Evolutionary conservation across 2,329 filamentous ascomycete genomes (phyloP).

Genomic region (Nemania sp.): DNA sequence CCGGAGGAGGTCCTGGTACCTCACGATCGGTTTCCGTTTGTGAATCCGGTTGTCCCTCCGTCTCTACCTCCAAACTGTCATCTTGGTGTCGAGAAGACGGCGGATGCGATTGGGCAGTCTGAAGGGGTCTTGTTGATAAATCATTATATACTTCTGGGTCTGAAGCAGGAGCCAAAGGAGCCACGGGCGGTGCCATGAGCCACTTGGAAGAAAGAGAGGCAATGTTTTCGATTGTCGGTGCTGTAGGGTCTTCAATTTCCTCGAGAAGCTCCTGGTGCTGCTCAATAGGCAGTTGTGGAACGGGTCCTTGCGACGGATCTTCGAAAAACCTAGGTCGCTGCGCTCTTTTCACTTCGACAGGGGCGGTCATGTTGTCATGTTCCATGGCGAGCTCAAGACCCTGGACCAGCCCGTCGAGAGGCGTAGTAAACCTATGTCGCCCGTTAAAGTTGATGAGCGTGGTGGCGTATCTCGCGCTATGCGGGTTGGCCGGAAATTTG

Average conservation of each 20-base stretch:
- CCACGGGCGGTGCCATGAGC: conserved; percentile 33
- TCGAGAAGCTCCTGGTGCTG: conserved; percentile 14
- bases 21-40: conserved; percentile 13
- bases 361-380: conserved; percentile 40
- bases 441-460: conserved; percentile 45
- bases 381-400: conserved; percentile 43
- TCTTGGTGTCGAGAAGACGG: not conserved
- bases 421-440: conserved; percentile 35
- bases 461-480: conserved; percentile 37
- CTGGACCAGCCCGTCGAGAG: conserved; percentile 42
- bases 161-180: conserved; percentile 11
- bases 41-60: conserved; percentile 4
- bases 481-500: conserved; percentile 38
- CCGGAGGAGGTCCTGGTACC: not conserved
- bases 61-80: not conserved
- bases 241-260: conserved; percentile 27
- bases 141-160: not conserved
- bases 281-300: not conserved
- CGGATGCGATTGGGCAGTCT: not conserved
- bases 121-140: not conserved
- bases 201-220: conserved; percentile 32
- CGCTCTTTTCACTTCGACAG: conserved; percentile 31
- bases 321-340: conserved; percentile 32
- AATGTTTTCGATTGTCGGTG: conserved; percentile 35
- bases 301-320: conserved; percentile 17